A percentile compares a stretch with the other conserved stretches of the same genome.
These are phyloP conservation scores for Hysterium pulicare DNA, from an alignment of 2,329 filamentous ascomycete genomes.

Conservation along the genomic window DNA sequence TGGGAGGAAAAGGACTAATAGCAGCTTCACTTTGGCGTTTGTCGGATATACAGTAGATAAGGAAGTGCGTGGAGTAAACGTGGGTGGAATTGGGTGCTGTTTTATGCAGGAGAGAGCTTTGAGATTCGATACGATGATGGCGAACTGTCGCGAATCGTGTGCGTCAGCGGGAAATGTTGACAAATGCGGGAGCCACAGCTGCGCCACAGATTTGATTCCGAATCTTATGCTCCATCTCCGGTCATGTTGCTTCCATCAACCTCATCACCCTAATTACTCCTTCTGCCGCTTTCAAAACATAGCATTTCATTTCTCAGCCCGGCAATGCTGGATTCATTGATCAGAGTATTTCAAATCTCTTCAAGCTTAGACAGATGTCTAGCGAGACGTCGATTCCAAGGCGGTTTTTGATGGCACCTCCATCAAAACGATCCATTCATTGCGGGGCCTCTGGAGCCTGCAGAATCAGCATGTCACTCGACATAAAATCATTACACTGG, in stretches of 20 bases:
- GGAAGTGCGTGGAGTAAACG: neutral
- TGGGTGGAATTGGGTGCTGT: slow-evolving; percentile 1
- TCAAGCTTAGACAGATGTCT: too few relatives aligned
- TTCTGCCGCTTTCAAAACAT: neutral
- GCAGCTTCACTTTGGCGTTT: slow-evolving; percentile 23
- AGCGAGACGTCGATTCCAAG: too few relatives aligned
- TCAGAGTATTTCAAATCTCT: too few relatives aligned
- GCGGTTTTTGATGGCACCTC: too few relatives aligned
- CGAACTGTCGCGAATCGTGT: slow-evolving; percentile 5
- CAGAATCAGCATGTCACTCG: too few relatives aligned
- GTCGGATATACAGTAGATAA: slow-evolving; percentile 1
- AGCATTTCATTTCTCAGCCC: too few relatives aligned
- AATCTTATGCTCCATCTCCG: neutral
- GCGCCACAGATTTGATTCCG: slow-evolving; percentile 3
- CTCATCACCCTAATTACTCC: neutral
- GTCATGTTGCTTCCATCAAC: neutral
- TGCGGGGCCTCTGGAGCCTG: too few relatives aligned
- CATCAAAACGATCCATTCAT: too few relatives aligned
- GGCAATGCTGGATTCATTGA: too few relatives aligned
- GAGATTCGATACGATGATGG: slow-evolving; percentile 11
- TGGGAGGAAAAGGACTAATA: slow-evolving; percentile 19
- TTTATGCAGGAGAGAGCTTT: slow-evolving; percentile 4
- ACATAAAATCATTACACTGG: too few relatives aligned
- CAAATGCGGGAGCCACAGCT: slow-evolving; percentile 5
- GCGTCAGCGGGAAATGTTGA: slow-evolving; percentile 6